These are phyloP conservation scores for Quambalaria eucalypti DNA, from an alignment of 1,284 basidiomycete species.

Conservation along the genomic window DNA sequence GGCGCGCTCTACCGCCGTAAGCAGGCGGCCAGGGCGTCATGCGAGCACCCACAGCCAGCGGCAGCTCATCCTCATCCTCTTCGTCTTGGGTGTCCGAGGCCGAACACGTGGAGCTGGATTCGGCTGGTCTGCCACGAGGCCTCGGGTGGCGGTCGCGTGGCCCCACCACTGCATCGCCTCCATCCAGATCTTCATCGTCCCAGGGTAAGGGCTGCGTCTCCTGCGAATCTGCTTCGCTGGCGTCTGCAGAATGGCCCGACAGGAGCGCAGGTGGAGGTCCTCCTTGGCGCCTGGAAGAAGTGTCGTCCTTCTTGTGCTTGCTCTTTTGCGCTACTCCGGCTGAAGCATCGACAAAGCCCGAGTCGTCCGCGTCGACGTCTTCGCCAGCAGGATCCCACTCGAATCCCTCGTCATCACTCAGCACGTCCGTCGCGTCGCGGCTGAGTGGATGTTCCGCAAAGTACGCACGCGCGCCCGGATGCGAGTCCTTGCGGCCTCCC, in stretches of 20 bases:
- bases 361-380: not conserved
- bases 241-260: not conserved
- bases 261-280: no score
- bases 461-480: not conserved
- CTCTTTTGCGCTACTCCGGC: no score
- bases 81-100: not conserved
- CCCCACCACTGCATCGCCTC: no score
- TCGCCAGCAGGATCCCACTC: not conserved
- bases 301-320: not conserved
- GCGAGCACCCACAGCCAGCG: not conserved
- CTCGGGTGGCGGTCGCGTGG: no score
- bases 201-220: not conserved
- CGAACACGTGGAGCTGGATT: not conserved
- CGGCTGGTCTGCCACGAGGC: no score
- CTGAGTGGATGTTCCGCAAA: not conserved
- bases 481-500: not conserved
- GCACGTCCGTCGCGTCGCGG: not conserved
- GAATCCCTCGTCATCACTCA: not conserved
- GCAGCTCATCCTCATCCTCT: not conserved
- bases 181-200: not conserved
- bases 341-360: not conserved
- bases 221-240: not conserved
- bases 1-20: no score
- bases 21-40: not conserved
- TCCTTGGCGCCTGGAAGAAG: no score